Percentiles rank a stretch among this genome's conserved stretches.
phyloP scores from a whole-genome alignment of 192 early-diverging fungal species.

The Powellomyces hirtus region DNA sequence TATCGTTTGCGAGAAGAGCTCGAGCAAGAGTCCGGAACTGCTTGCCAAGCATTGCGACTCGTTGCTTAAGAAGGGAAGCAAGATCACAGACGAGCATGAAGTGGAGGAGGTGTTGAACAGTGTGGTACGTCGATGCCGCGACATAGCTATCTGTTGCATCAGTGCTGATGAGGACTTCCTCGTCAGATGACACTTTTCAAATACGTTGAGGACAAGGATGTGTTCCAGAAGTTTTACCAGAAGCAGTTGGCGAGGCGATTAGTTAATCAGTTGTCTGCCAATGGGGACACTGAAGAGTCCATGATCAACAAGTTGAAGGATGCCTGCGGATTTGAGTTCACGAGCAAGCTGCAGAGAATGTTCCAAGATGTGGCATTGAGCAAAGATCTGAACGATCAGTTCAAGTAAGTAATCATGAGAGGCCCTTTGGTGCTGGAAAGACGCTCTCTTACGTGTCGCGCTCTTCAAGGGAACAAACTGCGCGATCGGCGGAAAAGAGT shows the following conservation, averaged over 20 bases:
- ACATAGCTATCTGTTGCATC: background rate
- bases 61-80: constrained; percentile 80
- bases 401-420: constrained; percentile 58
- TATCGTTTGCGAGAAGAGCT: constrained; percentile 68
- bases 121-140: constrained; percentile 55
- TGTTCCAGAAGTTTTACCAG: constrained; percentile 97
- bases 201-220: constrained; percentile 95
- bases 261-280: constrained; percentile 83
- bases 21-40: constrained; percentile 79
- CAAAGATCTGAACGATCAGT: constrained; percentile 83
- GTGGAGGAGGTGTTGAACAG: constrained; percentile 71
- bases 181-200: constrained; percentile 89
- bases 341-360: constrained; percentile 91
- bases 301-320: constrained; percentile 92
- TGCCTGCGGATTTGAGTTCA: constrained; percentile 94
- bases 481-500: constrained; percentile 40
- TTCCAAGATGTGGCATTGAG: constrained; percentile 91
- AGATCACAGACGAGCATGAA: constrained; percentile 70
- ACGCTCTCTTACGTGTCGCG: background rate
- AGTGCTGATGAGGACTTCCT: background rate
- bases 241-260: constrained; percentile 91
- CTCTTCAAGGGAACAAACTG: constrained; percentile 40
- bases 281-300: constrained; percentile 86
- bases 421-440: background rate
- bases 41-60: constrained; percentile 89